Evolutionary conservation across 75 land plant species (phyloP).

Genomic region (Adiantum capillusveneris): DNA sequence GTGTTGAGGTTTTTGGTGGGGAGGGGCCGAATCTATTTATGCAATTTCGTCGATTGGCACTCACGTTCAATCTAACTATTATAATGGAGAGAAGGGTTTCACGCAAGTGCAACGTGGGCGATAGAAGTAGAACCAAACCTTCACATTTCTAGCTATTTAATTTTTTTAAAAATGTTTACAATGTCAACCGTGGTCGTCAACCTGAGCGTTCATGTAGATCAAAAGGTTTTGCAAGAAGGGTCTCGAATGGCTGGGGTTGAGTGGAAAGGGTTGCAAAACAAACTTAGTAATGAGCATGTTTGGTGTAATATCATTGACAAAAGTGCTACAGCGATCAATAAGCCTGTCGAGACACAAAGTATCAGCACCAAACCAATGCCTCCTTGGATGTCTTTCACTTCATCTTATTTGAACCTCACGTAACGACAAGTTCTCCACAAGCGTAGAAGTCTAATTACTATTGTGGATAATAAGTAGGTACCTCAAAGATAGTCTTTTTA

Average conservation of each 20-base stretch:
- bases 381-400: slow-evolving; percentile 9
- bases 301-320: slow-evolving; percentile 83
- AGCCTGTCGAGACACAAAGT: slow-evolving; percentile 24
- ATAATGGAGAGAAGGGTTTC: no score
- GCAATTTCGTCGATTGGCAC: no score
- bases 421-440: slow-evolving; percentile 67
- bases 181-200: no score
- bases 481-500: slow-evolving; percentile 70
- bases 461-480: slow-evolving; percentile 68
- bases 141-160: no score
- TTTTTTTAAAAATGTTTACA: no score
- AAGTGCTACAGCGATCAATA: slow-evolving; percentile 66
- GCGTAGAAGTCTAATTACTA: slow-evolving; percentile 91
- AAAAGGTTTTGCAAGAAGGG: no score
- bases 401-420: slow-evolving; percentile 32
- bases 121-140: no score
- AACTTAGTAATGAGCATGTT: slow-evolving; percentile 81
- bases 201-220: no score
- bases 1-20: no score
- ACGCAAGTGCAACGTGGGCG: no score
- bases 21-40: no score
- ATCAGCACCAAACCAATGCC: slow-evolving; percentile 32
- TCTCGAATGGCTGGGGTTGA: slow-evolving; percentile 21
- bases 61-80: no score
- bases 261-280: slow-evolving; percentile 70